These are phyloP conservation scores for Microthyrium microscopicum DNA, from an alignment of 2,329 filamentous ascomycete species.

Conservation along the genomic window DNA sequence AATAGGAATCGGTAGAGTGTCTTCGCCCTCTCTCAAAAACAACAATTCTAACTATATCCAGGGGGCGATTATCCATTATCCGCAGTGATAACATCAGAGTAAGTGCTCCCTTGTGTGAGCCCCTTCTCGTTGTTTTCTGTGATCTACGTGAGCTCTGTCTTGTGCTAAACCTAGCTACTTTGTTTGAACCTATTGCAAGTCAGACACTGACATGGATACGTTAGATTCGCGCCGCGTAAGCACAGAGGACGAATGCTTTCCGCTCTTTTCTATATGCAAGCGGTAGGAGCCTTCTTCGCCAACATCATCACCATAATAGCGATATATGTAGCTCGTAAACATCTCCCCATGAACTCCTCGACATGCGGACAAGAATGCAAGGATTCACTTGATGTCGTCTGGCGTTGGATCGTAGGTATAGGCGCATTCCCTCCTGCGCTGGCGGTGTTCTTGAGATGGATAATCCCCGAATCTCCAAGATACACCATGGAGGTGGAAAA, in stretches of 20 bases:
- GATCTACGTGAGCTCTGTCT: too few species aligned
- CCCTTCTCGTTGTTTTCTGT: too few species aligned
- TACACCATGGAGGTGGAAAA: conserved; percentile 24
- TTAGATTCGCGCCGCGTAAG: conserved; percentile 19
- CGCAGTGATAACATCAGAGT: conserved; percentile 53
- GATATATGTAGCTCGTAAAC: too few species aligned
- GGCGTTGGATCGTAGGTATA: conserved; percentile 24
- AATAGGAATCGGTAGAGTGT: conserved; percentile 28
- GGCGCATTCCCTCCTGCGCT: conserved; percentile 22
- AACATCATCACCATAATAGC: conserved; percentile 16
- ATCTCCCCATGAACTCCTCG: neutral
- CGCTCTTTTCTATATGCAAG: conserved; percentile 26
- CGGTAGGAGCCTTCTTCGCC: conserved; percentile 23
- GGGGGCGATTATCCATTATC: conserved; percentile 53
- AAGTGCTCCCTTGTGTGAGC: conserved; percentile 17
- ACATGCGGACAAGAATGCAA: conserved; percentile 7
- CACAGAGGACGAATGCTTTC: conserved; percentile 24
- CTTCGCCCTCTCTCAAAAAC: neutral
- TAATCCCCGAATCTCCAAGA: conserved; percentile 23
- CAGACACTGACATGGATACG: too few species aligned
- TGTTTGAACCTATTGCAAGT: too few species aligned
- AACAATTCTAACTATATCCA: neutral
- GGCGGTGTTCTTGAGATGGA: conserved; percentile 22
- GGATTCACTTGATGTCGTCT: conserved; percentile 21
- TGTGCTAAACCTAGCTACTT: too few species aligned